Conservation (phyloP, 495 filamentous ascomycete genomes). For the Talaromyces borbonicus region DNA sequence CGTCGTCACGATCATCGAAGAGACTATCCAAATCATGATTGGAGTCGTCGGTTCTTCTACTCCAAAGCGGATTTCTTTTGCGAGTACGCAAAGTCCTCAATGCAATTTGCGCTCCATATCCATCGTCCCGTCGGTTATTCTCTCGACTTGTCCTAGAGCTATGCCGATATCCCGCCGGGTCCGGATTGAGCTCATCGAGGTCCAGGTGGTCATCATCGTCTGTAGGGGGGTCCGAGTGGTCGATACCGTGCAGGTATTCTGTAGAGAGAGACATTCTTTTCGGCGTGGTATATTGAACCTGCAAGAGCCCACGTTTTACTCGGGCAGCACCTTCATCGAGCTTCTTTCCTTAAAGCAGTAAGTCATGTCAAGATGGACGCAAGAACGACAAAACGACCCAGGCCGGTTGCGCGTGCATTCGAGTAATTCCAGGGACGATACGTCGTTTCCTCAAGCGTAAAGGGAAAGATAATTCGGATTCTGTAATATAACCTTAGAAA, state of each 20-base stretch:
- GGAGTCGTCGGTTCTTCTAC: constrained; percentile 24
- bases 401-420: constrained; percentile 1
- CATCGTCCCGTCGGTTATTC: constrained; percentile 28
- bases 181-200: constrained; percentile 61
- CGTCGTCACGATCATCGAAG: constrained; percentile 40
- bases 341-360: constrained; percentile 1
- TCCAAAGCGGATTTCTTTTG: constrained; percentile 51
- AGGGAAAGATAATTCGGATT: no score
- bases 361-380: constrained; percentile 4
- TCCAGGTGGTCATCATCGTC: constrained; percentile 60
- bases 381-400: not conserved
- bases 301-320: not conserved
- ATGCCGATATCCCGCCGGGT: constrained; percentile 27
- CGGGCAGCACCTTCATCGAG: constrained; percentile 4
- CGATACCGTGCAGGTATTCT: constrained; percentile 30
- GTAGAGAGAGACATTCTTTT: constrained; percentile 26
- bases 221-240: constrained; percentile 19
- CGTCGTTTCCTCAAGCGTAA: no score
- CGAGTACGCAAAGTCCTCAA: constrained; percentile 62
- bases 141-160: constrained; percentile 30
- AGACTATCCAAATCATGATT: constrained; percentile 48
- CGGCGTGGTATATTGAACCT: not conserved
- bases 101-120: constrained; percentile 52
- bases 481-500: no score
- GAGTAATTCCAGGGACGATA: not conserved